These are phyloP conservation scores for Phytophthora niederhauseri DNA, from an alignment of 352 stramenopile genomes.

Conservation along the genomic window DNA sequence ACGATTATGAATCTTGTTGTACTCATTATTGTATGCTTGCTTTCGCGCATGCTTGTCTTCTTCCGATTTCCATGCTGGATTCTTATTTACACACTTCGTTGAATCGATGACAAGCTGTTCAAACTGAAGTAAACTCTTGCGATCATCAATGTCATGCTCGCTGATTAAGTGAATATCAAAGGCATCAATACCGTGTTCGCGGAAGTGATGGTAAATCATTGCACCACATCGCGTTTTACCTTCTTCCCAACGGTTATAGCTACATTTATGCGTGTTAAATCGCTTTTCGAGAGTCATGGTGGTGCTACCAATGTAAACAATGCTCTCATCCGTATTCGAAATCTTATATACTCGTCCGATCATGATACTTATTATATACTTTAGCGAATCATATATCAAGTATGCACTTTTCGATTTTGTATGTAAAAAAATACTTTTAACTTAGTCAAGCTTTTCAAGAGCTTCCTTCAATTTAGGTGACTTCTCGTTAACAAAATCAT, in stretches of 20 bases:
- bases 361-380: no score
- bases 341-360: no score
- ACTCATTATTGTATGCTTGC: conserved; percentile 2
- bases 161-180: not conserved
- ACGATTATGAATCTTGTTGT: not conserved
- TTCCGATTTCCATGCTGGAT: conserved; percentile 11
- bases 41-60: conserved; percentile 1
- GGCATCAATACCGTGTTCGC: not conserved
- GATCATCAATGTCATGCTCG: conserved; percentile 5
- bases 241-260: not conserved
- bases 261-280: not conserved
- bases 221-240: not conserved
- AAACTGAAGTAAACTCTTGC: conserved; percentile 3
- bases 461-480: no score
- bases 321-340: not conserved
- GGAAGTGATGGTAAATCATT: conserved; percentile 3
- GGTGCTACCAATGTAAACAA: not conserved
- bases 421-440: no score
- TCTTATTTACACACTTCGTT: conserved; percentile 5
- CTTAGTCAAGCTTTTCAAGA: no score
- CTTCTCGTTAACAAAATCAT: no score
- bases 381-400: no score
- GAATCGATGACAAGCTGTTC: conserved; percentile 10
- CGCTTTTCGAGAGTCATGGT: not conserved
- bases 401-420: no score